Conservation (phyloP, 345 rosid species). For the Gossypium thurberi region DNA sequence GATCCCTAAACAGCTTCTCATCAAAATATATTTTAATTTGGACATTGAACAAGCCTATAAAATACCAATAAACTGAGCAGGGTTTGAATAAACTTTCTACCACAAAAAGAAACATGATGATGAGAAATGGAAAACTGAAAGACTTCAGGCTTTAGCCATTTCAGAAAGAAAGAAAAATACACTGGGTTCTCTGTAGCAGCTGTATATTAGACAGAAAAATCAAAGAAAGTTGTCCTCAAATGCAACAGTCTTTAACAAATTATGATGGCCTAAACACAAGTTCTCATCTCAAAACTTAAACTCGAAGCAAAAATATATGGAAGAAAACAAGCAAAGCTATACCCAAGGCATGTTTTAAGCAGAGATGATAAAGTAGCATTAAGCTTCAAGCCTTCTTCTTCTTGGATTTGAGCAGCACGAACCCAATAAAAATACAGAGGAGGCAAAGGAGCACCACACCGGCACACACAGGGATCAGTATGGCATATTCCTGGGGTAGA, state of each 20-base stretch:
- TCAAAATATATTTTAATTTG: not conserved
- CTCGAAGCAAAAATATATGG: not conserved
- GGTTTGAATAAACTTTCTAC: not conserved
- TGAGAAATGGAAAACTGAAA: not conserved
- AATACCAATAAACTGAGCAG: not conserved
- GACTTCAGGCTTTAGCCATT: not conserved
- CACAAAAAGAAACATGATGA: not conserved
- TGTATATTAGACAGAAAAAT: not conserved
- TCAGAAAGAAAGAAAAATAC: not conserved
- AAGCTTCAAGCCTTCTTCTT: constrained; percentile 72
- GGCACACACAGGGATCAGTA: constrained; percentile 64
- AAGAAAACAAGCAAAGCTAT: not conserved
- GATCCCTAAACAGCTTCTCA: not conserved
- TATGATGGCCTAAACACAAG: not conserved
- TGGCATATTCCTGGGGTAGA: constrained; percentile 77
- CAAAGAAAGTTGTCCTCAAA: not conserved
- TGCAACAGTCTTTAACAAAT: constrained; percentile 4
- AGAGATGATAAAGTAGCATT: not conserved
- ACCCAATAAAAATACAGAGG: constrained; percentile 61
- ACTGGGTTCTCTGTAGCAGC: not conserved
- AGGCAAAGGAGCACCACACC: constrained; percentile 64
- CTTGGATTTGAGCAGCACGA: constrained; percentile 76
- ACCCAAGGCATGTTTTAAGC: not conserved
- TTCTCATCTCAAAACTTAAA: not conserved
- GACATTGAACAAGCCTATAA: not conserved